Conservation (phyloP, 768 basidiomycete species). For the Leccinum subgranulosum region DNA sequence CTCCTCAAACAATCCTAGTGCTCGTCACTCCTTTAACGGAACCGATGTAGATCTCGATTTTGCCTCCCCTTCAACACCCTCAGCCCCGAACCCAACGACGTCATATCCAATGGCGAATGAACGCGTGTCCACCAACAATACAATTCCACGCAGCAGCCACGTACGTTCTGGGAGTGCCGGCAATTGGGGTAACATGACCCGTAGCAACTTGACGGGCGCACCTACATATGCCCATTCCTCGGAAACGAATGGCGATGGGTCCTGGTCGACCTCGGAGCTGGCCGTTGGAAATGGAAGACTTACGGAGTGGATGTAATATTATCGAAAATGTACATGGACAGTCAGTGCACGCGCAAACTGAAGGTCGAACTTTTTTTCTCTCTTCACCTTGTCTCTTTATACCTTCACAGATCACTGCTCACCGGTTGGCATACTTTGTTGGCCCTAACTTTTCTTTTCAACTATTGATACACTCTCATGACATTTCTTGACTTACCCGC, state of each 20-base stretch:
- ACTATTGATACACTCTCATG: conserved; percentile 28
- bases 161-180: conserved; percentile 78
- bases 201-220: conserved; percentile 48
- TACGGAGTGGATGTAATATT: conserved; percentile 42
- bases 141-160: conserved; percentile 53
- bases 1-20: conserved; percentile 45
- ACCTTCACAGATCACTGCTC: conserved; percentile 6
- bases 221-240: conserved; percentile 54
- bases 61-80: conserved; percentile 51
- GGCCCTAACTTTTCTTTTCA: conserved; percentile 19
- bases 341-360: conserved; percentile 13
- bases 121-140: conserved; percentile 35
- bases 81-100: conserved; percentile 43
- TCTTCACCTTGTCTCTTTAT: conserved; percentile 5
- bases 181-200: conserved; percentile 68
- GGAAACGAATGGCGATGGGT: conserved; percentile 50
- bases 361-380: conserved; percentile 43
- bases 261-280: conserved; percentile 59
- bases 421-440: conserved; percentile 7
- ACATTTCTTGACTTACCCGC: conserved; percentile 33
- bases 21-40: conserved; percentile 76
- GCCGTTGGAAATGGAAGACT: conserved; percentile 49
- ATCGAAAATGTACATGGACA: conserved; percentile 2
- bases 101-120: conserved; percentile 38
- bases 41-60: conserved; percentile 63